phyloP scores from a whole-genome alignment of 306 rosid genomes.

The Fragaria ananassa region DNA sequence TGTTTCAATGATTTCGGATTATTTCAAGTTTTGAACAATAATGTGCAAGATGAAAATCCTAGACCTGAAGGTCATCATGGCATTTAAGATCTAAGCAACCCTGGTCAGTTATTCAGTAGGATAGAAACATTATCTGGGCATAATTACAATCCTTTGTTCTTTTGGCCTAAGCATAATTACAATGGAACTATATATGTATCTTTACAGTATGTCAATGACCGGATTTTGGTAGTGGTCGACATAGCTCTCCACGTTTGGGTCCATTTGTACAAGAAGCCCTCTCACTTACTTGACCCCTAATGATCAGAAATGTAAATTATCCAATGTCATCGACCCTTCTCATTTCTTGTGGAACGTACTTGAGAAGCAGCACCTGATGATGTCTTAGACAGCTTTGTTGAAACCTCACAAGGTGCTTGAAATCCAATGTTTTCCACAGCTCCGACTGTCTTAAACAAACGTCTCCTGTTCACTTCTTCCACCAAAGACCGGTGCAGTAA shows the following conservation, averaged over 20 bases:
- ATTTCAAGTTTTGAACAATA: not conserved
- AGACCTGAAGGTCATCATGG: not conserved
- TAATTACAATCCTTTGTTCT: slow-evolving; percentile 26
- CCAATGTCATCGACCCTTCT: slow-evolving; percentile 25
- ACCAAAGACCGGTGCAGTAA: slow-evolving; percentile 64
- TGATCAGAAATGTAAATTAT: slow-evolving; percentile 5
- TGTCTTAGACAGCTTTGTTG: slow-evolving; percentile 38
- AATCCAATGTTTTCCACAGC: slow-evolving; percentile 77
- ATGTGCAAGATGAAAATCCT: not conserved
- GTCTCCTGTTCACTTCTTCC: slow-evolving; percentile 68
- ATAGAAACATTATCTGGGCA: slow-evolving; percentile 5
- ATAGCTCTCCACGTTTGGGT: not conserved
- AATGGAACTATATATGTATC: slow-evolving; percentile 16
- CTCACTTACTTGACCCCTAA: not conserved
- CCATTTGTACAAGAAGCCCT: not conserved
- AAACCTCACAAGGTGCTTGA: slow-evolving; percentile 52
- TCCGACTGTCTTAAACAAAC: slow-evolving; percentile 76
- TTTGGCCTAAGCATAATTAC: slow-evolving; percentile 27
- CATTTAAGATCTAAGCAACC: not conserved
- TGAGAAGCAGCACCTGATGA: slow-evolving; percentile 11
- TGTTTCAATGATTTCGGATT: not conserved
- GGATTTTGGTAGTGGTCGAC: slow-evolving; percentile 9
- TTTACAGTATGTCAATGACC: not conserved
- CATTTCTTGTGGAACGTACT: slow-evolving; percentile 27
- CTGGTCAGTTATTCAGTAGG: slow-evolving; percentile 14